Conservation (phyloP, 2,329 filamentous ascomycete species). For the Hypoxylon sp. region DNA sequence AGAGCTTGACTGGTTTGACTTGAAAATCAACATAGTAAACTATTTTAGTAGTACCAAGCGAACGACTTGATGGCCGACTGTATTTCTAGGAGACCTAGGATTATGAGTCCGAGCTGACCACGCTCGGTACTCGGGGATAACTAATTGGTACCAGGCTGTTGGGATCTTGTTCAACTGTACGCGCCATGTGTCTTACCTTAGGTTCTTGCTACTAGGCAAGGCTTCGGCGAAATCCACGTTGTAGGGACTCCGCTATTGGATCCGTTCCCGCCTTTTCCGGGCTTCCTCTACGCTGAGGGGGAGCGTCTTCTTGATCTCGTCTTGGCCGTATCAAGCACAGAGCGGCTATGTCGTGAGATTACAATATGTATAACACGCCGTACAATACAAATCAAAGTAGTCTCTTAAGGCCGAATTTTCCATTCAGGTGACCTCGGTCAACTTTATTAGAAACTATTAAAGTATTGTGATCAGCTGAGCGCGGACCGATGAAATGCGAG, state of each 20-base stretch:
- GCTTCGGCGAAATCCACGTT: conserved; percentile 32
- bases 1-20: background rate
- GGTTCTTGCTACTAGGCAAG: background rate
- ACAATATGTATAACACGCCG: background rate
- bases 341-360: background rate
- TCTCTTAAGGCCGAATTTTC: background rate
- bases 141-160: conserved; percentile 14
- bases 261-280: conserved; percentile 3
- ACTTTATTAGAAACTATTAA: conserved; percentile 1
- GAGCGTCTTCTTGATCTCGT: background rate
- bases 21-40: background rate
- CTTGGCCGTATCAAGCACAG: background rate
- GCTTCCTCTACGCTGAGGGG: conserved; percentile 1
- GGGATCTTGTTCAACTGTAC: background rate
- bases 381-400: background rate
- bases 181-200: background rate
- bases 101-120: conserved; percentile 3
- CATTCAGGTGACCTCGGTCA: conserved; percentile 7
- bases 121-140: conserved; percentile 29
- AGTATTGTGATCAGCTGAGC: conserved; percentile 17
- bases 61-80: background rate
- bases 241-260: conserved; percentile 1
- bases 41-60: background rate
- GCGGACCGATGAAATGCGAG: conserved; percentile 25
- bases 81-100: conserved; percentile 10